Evolutionary conservation across 2,329 filamentous ascomycete genomes (phyloP).

Genomic region (Sarocladium kiliense): DNA sequence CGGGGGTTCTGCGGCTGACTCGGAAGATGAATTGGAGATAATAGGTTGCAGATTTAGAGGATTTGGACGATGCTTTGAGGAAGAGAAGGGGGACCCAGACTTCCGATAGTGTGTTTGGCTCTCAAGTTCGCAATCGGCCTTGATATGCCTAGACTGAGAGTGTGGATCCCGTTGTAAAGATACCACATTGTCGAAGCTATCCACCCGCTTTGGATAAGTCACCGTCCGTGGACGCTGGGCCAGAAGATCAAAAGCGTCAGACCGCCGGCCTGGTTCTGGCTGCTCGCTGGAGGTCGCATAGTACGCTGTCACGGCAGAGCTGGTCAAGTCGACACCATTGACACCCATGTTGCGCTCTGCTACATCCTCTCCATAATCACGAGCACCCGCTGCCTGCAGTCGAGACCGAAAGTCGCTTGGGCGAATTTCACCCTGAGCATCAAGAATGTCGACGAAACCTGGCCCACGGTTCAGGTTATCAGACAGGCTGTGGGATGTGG

Average conservation of each 20-base stretch:
- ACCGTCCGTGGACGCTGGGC: slow-evolving; percentile 1
- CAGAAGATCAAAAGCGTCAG: neutral
- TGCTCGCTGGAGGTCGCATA: slow-evolving; percentile 16
- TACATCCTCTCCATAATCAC: slow-evolving; percentile 60
- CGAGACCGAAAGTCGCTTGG: slow-evolving; percentile 43
- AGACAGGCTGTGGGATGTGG: neutral
- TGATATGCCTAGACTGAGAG: neutral
- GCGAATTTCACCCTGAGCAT: slow-evolving; percentile 49
- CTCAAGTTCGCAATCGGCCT: neutral
- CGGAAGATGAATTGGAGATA: neutral
- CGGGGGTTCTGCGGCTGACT: neutral
- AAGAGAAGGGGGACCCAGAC: neutral
- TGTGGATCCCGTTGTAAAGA: neutral
- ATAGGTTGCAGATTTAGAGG: slow-evolving; percentile 1
- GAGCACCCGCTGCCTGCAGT: slow-evolving; percentile 43
- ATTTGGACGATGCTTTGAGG: neutral
- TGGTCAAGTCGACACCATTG: slow-evolving; percentile 28
- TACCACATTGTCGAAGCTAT: neutral
- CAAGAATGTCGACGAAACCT: slow-evolving; percentile 48
- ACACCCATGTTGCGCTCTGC: slow-evolving; percentile 53
- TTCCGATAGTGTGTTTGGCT: neutral
- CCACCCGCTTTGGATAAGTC: neutral
- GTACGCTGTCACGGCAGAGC: slow-evolving; percentile 28
- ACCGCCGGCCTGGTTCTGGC: neutral
- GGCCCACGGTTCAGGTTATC: slow-evolving; percentile 3